These are phyloP conservation scores for Gynandropsis gynandra DNA, from an alignment of 345 rosid genomes.

Conservation along the genomic window DNA sequence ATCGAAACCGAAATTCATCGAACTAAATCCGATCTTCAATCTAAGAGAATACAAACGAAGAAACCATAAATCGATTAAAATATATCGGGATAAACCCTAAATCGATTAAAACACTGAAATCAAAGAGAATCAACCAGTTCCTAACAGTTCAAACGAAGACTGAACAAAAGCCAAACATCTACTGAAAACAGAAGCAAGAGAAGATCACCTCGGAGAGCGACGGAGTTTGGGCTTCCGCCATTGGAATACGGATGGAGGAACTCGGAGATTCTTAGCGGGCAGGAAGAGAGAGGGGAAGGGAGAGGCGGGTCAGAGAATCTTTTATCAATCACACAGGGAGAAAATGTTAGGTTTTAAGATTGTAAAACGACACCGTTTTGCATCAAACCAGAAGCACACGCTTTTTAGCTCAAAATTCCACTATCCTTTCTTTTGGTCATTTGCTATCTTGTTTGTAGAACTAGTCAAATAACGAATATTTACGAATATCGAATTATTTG, in stretches of 20 bases:
- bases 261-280: conserved; percentile 14
- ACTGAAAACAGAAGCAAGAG: neutral
- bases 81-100: too few relatives aligned
- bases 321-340: conserved; percentile 10
- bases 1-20: too few relatives aligned
- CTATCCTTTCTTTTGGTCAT: too few relatives aligned
- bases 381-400: too few relatives aligned
- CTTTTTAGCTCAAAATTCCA: too few relatives aligned
- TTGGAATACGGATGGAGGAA: conserved; percentile 26
- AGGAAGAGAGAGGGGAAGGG: conserved; percentile 14
- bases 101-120: too few relatives aligned
- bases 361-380: too few relatives aligned
- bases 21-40: neutral
- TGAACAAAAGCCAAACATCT: conserved; percentile 11
- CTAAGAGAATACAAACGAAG: neutral
- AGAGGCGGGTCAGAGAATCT: conserved; percentile 21
- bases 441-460: too few relatives aligned
- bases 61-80: neutral
- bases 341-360: too few relatives aligned
- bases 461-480: too few relatives aligned
- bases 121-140: conserved; percentile 4
- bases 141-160: conserved; percentile 13
- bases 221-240: conserved; percentile 56
- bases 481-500: too few relatives aligned
- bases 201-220: conserved; percentile 62